Base-by-base conservation (phyloP, 2,329 filamentous ascomycete species). In the Neofusicoccum ribis region DNA sequence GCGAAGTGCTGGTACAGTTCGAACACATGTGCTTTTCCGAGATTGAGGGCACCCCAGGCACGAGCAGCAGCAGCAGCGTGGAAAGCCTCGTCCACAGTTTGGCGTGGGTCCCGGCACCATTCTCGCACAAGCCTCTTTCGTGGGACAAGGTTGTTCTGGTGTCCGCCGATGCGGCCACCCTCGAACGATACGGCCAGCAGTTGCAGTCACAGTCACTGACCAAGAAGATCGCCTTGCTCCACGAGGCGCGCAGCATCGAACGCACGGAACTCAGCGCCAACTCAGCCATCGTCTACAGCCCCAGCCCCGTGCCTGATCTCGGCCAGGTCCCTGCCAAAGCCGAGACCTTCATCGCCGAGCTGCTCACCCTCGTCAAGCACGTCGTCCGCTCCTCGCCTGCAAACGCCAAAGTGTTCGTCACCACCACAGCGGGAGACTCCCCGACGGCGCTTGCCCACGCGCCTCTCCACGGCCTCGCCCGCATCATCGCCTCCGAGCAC, bases 401-500 rank as follows among this genome's bases (percentile, higher is more conserved):
- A 17, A 52, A 65, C 46, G 27, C 17, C 52, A 73, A 72, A 52
- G 46, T 77, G 3, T 77, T 75, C 64, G 69, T 72, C 12, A 63
- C 77, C 15, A 75, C 74, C 3, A 51, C 70, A 7, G 64, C 65
- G 31, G 69, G 70, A 27, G 73, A 68, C 15, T 61, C 68, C 1
- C 58, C 69, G 1, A 73, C 75, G 2, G 72, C 70, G 3, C 73
- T 80, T 12, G 75, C 76, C 0, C 75, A 80, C 9, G 71, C 70
- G 0, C 69, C 77, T 5, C 65, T 80, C 7, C 66, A 75, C 44
- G 80, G 79, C 2, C 72, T 81, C 8, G 68, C 69, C 7, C 74
- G 78, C 36, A 76, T 81, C 63, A 73, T 79, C 63, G 74, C 76
- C 11, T 71, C 71, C 1, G 80, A 81, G 68, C 74, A 80, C 23